Evolutionary conservation across 257 asterid species (phyloP).

Genomic region (Oldenlandia corymbosa): DNA sequence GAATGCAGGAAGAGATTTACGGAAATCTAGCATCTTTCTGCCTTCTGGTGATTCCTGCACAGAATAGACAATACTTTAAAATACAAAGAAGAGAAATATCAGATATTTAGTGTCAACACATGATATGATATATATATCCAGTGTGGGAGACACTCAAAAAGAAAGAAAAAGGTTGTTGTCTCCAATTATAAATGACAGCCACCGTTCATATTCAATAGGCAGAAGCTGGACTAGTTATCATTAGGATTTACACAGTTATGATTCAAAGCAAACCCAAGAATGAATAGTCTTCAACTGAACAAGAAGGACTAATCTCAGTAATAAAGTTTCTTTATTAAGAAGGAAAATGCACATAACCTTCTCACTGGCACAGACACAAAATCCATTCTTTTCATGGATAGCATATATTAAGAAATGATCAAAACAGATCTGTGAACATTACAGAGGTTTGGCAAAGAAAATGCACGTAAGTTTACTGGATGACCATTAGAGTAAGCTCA

Average conservation of each 20-base stretch:
- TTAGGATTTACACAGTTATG: neutral
- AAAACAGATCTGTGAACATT: neutral
- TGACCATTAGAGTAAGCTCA: no score
- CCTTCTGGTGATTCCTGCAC: conserved; percentile 95
- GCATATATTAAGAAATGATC: neutral
- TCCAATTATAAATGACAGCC: neutral
- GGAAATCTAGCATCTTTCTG: conserved; percentile 68
- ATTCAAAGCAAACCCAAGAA: neutral
- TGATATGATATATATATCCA: neutral
- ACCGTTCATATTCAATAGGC: neutral
- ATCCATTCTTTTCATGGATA: no score
- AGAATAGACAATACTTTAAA: conserved; percentile 14
- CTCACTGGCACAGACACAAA: neutral
- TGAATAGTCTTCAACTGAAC: neutral
- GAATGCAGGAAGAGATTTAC: conserved; percentile 88
- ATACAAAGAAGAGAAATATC: neutral
- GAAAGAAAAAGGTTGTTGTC: neutral
- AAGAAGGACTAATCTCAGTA: neutral
- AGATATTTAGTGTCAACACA: neutral
- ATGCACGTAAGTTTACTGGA: neutral
- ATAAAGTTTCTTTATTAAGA: neutral
- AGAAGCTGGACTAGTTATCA: neutral
- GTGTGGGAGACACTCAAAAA: neutral
- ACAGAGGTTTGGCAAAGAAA: neutral
- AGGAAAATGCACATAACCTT: neutral